Evolutionary conservation across 1,139 yeast genomes (phyloP).

Genomic region (Casaregolazyma lundiana): DNA sequence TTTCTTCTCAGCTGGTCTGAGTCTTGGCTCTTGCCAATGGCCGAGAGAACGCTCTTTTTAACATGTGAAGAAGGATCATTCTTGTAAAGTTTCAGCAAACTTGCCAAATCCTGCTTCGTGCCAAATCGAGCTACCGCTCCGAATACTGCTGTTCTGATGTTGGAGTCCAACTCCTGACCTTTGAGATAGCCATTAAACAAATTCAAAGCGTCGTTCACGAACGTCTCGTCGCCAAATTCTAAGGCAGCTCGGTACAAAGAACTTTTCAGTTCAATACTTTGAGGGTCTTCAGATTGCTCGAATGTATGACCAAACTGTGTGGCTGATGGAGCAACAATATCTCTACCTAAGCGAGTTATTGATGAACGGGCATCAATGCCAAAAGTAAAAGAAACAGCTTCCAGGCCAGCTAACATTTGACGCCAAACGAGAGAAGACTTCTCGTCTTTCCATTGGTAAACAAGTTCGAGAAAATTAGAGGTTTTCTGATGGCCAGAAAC

Average conservation of each 20-base stretch:
- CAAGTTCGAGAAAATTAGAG: slow-evolving; percentile 57
- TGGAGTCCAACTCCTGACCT: slow-evolving; percentile 64
- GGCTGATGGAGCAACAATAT: slow-evolving; percentile 57
- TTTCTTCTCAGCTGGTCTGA: slow-evolving; percentile 56
- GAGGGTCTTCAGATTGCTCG: slow-evolving; percentile 56
- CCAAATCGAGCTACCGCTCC: slow-evolving; percentile 35
- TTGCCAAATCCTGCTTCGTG: slow-evolving; percentile 47
- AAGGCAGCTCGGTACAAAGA: slow-evolving; percentile 69
- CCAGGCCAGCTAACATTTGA: slow-evolving; percentile 54
- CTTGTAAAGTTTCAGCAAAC: slow-evolving; percentile 49
- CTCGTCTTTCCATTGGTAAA: slow-evolving; percentile 65
- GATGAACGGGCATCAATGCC: slow-evolving; percentile 62
- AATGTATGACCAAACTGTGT: slow-evolving; percentile 68
- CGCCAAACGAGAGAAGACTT: slow-evolving; percentile 54
- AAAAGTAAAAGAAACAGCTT: slow-evolving; percentile 61
- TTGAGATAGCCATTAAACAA: slow-evolving; percentile 6
- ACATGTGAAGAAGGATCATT: slow-evolving; percentile 68
- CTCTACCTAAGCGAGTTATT: slow-evolving; percentile 54
- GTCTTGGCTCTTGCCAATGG: slow-evolving; percentile 68
- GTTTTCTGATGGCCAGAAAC: slow-evolving; percentile 70
- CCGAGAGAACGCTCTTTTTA: slow-evolving; percentile 58
- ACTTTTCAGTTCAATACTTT: slow-evolving; percentile 71
- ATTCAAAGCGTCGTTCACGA: slow-evolving; percentile 28
- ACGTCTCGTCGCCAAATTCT: slow-evolving; percentile 59
- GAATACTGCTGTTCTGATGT: slow-evolving; percentile 70